phyloP scores from a whole-genome alignment of 371 early-diverging fungal species.

The Actinomucor elegans region DNA sequence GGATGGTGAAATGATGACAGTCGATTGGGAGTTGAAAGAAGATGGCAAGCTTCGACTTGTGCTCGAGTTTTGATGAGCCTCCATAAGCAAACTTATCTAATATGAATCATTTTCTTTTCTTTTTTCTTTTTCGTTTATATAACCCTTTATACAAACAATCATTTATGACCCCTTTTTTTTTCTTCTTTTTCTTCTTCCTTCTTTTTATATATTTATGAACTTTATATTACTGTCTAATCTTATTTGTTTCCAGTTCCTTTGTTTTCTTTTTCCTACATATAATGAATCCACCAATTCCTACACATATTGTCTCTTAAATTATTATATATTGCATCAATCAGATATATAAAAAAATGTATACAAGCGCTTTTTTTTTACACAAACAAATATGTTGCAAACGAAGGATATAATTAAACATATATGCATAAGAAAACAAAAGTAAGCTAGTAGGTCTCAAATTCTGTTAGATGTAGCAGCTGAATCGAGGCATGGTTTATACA shows the following conservation, averaged over 20 bases:
- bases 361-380: no score
- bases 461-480: no score
- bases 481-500: no score
- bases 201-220: neutral
- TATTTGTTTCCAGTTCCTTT: no score
- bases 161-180: neutral
- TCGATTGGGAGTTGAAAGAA: conserved; percentile 23
- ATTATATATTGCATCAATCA: no score
- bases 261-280: neutral
- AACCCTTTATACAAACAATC: neutral
- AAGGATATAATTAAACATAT: no score
- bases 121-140: neutral
- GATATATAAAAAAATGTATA: no score
- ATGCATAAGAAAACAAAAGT: no score
- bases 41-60: conserved; percentile 20
- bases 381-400: no score
- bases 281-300: neutral
- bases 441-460: no score
- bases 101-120: conserved; percentile 2
- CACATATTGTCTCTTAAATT: neutral
- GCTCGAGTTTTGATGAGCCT: conserved; percentile 15
- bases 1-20: conserved; percentile 13
- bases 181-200: neutral
- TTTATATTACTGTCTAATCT: no score
- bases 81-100: neutral